A percentile compares a stretch with the other conserved stretches of the same genome.
Conservation (phyloP, 352 stramenopile genomes). For the Globisporangium cederbergense region DNA sequence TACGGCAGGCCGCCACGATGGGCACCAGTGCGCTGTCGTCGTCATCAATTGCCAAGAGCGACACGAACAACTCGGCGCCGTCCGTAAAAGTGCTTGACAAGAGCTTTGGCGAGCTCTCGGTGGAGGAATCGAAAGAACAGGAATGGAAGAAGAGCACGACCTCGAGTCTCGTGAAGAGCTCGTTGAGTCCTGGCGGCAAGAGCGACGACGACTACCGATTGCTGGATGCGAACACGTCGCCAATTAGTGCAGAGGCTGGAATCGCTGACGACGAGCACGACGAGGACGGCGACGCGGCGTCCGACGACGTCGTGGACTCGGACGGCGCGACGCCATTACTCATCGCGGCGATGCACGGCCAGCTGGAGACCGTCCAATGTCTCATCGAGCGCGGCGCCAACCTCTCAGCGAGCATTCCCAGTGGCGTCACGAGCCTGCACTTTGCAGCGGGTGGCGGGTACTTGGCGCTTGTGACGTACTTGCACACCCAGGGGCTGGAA, state of each 20-base stretch:
- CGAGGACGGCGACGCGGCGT: slow-evolving; percentile 5
- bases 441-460: slow-evolving; percentile 48
- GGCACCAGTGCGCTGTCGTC: background rate
- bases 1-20: slow-evolving; percentile 17
- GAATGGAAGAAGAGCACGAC: slow-evolving; percentile 15
- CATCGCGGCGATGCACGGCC: slow-evolving; percentile 54
- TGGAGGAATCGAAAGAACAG: slow-evolving; percentile 20
- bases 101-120: slow-evolving; percentile 16
- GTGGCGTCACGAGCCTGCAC: slow-evolving; percentile 43
- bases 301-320: slow-evolving; percentile 18
- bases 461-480: slow-evolving; percentile 32
- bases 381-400: slow-evolving; percentile 41
- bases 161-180: slow-evolving; percentile 10
- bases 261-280: slow-evolving; percentile 1
- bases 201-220: slow-evolving; percentile 3
- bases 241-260: background rate
- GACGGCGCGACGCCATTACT: slow-evolving; percentile 53
- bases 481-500: slow-evolving; percentile 36
- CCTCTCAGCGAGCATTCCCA: slow-evolving; percentile 37
- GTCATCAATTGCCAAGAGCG: slow-evolving; percentile 1
- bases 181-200: slow-evolving; percentile 1
- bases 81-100: slow-evolving; percentile 14
- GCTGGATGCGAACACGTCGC: background rate
- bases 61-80: slow-evolving; percentile 24
- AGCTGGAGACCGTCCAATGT: slow-evolving; percentile 53